Evolutionary conservation across 129 eudicot genomes (phyloP).

Genomic region (Calendula officinalis): DNA sequence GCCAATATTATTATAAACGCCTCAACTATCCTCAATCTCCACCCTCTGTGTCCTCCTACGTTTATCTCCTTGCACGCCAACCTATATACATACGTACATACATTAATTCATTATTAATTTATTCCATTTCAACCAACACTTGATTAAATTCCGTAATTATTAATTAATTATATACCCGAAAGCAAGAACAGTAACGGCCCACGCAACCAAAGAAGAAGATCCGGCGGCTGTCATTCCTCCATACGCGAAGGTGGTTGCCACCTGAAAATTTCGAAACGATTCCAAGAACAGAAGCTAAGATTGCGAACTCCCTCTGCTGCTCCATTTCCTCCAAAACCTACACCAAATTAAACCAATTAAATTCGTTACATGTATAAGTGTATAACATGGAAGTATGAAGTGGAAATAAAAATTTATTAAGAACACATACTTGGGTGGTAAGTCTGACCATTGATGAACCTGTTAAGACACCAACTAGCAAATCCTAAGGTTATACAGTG

Average conservation of each 20-base stretch:
- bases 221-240: slow-evolving; percentile 87
- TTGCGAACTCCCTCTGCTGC: slow-evolving; percentile 60
- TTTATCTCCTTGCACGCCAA: slow-evolving; percentile 94
- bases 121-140: neutral
- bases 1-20: slow-evolving; percentile 62
- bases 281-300: slow-evolving; percentile 69
- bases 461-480: slow-evolving; percentile 61
- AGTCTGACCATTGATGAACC: slow-evolving; percentile 62
- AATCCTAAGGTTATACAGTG: slow-evolving; percentile 20
- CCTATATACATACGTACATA: slow-evolving; percentile 37
- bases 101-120: neutral
- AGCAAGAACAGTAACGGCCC: slow-evolving; percentile 83
- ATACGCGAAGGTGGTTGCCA: slow-evolving; percentile 61
- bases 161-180: too few relatives aligned
- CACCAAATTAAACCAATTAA: too few relatives aligned
- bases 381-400: neutral
- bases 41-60: slow-evolving; percentile 82
- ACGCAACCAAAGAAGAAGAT: slow-evolving; percentile 57
- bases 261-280: slow-evolving; percentile 75
- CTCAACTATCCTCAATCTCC: slow-evolving; percentile 77
- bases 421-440: slow-evolving; percentile 60
- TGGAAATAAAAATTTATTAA: neutral
- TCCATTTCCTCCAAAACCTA: slow-evolving; percentile 85
- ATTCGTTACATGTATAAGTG: too few relatives aligned
- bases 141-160: neutral